These are phyloP conservation scores for Vickermania ingenoplastis DNA, from an alignment of 208 protist genomes.

Conservation along the genomic window DNA sequence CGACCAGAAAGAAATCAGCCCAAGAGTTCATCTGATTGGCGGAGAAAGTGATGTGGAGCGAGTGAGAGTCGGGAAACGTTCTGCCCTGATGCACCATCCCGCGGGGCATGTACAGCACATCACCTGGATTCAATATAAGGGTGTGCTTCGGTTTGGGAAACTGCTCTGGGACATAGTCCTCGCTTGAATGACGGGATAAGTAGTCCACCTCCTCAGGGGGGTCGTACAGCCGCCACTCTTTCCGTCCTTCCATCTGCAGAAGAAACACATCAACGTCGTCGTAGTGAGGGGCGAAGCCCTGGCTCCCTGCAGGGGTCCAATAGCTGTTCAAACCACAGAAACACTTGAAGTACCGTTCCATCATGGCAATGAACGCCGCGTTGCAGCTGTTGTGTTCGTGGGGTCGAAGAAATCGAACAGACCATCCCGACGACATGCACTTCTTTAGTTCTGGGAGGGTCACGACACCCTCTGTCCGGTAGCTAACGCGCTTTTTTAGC, in stretches of 20 bases:
- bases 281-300: conserved; percentile 93
- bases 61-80: conserved; percentile 42
- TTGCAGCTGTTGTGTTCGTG: conserved; percentile 59
- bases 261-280: conserved; percentile 96
- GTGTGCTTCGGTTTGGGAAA: conserved; percentile 55
- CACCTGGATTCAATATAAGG: conserved; percentile 70
- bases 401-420: conserved; percentile 73
- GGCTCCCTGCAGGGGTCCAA: conserved; percentile 83
- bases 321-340: conserved; percentile 91
- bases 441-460: conserved; percentile 20
- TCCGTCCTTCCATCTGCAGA: conserved; percentile 91
- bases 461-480: conserved; percentile 15
- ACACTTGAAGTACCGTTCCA: conserved; percentile 83
- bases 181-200: conserved; percentile 57
- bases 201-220: conserved; percentile 41
- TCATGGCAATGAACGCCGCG: conserved; percentile 45
- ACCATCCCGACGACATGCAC: conserved; percentile 70
- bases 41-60: conserved; percentile 89
- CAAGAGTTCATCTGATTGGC: conserved; percentile 82
- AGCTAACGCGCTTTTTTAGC: conserved; percentile 31
- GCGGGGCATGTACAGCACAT: conserved; percentile 93
- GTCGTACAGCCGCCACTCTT: conserved; percentile 89
- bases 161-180: conserved; percentile 78
- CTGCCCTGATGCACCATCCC: conserved; percentile 90
- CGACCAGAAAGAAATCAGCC: conserved; percentile 39